Evolutionary conservation across 1,139 yeast species (phyloP), one percentile per base, ranked within the genome.

Genomic region (Spathaspora sp.): DNA sequence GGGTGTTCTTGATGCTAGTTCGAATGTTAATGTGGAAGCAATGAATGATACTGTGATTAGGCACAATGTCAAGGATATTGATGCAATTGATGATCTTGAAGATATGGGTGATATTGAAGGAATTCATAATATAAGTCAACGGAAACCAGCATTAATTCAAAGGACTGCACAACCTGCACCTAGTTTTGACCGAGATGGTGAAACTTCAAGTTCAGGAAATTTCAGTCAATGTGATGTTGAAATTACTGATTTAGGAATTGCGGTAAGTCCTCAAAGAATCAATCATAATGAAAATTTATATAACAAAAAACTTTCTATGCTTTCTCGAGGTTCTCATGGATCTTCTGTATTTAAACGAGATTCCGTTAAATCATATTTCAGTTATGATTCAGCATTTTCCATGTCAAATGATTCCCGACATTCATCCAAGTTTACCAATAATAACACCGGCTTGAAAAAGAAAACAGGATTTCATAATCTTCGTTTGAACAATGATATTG

Each of bases 351-450:
- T 65, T 47, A 64, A 55, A 47, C 55, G 72, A 46, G 72, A 72
- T 39, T 77, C 83, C 1, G 55, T 61, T 2, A 75, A 73, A 52
- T 80, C 84, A 1, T 80, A 80, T 52, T 50, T 80, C 39, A 78
- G 82, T 49, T 80, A 80, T 51, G 84, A 80, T 56, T 78, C 84
- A 1, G 82, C 78, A 3, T 68, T 76, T 45, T 78, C 83, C 1
- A 56, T 64, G 10, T 62, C 70, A 7, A 62, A 67, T 43, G 63
- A 58, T 2, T 61, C 71, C 0, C 47, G 52, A 13, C 27, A 45
- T 17, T 52, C 57, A 8, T 50, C 47, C 3, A 50, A 48, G 18
- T 39, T 44, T 15, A 61, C 55, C 13, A 47, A 48, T 10, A 47
- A 44, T 25, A 58, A 46, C 40, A 51, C 51, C 4, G 63, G 67